Evolutionary conservation across 2,329 filamentous ascomycete genomes (phyloP).

Genomic region (Aspergillus texensis): DNA sequence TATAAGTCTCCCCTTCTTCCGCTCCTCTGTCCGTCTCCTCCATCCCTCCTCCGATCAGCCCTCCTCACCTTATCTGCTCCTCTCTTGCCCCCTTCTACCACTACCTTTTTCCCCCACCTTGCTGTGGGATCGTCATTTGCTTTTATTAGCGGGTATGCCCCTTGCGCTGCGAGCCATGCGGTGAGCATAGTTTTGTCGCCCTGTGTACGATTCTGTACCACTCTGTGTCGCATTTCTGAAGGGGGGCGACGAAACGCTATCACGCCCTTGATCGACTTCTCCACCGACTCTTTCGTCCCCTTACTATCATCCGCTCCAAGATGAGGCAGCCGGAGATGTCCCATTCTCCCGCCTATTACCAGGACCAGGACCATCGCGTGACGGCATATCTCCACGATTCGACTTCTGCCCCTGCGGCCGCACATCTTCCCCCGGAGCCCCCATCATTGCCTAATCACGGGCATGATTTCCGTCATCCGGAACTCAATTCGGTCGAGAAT

Average conservation of each 20-base stretch:
- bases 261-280: conserved; percentile 24
- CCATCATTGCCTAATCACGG: conserved; percentile 10
- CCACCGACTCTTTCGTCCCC: conserved; percentile 18
- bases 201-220: conserved; percentile 26
- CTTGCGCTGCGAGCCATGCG: conserved; percentile 27
- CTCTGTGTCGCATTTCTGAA: conserved; percentile 24
- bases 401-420: conserved; percentile 22
- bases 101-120: conserved; percentile 3
- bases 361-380: conserved; percentile 30
- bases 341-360: conserved; percentile 38
- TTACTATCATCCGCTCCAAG: conserved; percentile 17
- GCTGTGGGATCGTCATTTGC: conserved; percentile 6
- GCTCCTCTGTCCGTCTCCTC: conserved; percentile 17
- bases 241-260: conserved; percentile 16
- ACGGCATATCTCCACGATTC: conserved; percentile 25
- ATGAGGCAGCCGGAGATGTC: conserved; percentile 41
- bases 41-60: conserved; percentile 9
- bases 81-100: conserved; percentile 2
- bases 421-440: conserved; percentile 17
- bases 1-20: conserved; percentile 18
- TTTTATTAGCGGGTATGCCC: conserved; percentile 13
- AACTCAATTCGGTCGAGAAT: conserved; percentile 24
- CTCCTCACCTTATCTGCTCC: conserved; percentile 8
- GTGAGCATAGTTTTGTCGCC: conserved; percentile 25
- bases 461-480: conserved; percentile 20